Percentiles rank a stretch among this genome's conserved stretches.
These are phyloP conservation scores for Glycine latifolia DNA, from an alignment of 306 rosid genomes.

Conservation along the genomic window DNA sequence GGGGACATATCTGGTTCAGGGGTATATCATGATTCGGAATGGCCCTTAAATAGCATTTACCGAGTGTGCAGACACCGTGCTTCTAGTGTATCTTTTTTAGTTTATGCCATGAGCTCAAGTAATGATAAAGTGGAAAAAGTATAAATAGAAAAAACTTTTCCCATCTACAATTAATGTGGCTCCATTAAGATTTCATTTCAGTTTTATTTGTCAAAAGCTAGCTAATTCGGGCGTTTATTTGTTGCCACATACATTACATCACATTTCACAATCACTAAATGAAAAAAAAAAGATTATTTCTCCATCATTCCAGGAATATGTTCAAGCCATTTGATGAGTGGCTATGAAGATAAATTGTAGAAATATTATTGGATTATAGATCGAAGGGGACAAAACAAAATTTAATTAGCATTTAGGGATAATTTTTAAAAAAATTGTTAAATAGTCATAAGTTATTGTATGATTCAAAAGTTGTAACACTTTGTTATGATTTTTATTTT, in stretches of 20 bases:
- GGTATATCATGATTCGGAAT: conserved; percentile 40
- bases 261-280: conserved; percentile 1
- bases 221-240: conserved; percentile 1
- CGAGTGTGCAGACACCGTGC: background rate
- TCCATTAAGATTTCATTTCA: conserved; percentile 24
- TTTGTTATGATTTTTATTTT: no score
- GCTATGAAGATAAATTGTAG: background rate
- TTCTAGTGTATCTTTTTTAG: background rate
- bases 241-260: conserved; percentile 20
- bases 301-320: background rate
- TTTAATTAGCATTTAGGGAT: no score
- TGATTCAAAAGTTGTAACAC: no score
- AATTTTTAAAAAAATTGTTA: no score
- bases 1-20: conserved; percentile 32
- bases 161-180: conserved; percentile 8
- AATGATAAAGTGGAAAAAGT: conserved; percentile 14
- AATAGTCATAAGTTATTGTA: no score
- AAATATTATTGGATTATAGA: background rate
- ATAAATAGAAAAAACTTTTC: background rate
- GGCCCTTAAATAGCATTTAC: conserved; percentile 42
- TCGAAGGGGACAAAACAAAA: no score
- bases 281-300: background rate
- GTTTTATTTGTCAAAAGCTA: conserved; percentile 15
- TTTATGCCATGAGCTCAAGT: conserved; percentile 6
- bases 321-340: conserved; percentile 37